Conservation (phyloP, 257 asterid genomes). For the Nicotiana noctiflora region DNA sequence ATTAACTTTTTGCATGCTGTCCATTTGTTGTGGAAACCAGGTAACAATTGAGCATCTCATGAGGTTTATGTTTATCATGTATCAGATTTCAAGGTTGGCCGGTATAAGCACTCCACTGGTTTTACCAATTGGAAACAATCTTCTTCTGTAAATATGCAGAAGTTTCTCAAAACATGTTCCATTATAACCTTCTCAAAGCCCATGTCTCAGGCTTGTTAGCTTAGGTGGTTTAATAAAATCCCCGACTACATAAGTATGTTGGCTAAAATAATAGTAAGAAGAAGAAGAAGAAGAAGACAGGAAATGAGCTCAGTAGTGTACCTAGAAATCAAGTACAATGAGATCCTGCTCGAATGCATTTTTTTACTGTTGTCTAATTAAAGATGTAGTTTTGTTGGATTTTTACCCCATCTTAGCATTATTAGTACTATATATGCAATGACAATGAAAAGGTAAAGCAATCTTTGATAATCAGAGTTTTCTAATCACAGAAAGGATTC, state of each 20-base stretch:
- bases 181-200: background rate
- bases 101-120: background rate
- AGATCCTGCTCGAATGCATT: background rate
- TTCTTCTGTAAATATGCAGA: background rate
- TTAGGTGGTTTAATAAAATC: background rate
- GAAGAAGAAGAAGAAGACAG: background rate
- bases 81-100: background rate
- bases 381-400: background rate
- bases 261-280: too few relatives aligned
- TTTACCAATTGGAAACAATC: background rate
- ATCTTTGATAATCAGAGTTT: background rate
- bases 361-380: background rate
- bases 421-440: background rate
- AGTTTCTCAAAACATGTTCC: background rate
- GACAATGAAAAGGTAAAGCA: background rate
- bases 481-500: slow-evolving; percentile 68
- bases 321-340: background rate
- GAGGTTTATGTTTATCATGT: background rate
- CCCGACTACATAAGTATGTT: background rate
- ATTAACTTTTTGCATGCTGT: background rate
- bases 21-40: background rate
- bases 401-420: background rate
- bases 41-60: background rate
- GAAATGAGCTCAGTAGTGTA: background rate
- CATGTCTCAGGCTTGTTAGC: background rate